Conservation (phyloP, 805 yeast species). For the Danielia reshetovae region DNA sequence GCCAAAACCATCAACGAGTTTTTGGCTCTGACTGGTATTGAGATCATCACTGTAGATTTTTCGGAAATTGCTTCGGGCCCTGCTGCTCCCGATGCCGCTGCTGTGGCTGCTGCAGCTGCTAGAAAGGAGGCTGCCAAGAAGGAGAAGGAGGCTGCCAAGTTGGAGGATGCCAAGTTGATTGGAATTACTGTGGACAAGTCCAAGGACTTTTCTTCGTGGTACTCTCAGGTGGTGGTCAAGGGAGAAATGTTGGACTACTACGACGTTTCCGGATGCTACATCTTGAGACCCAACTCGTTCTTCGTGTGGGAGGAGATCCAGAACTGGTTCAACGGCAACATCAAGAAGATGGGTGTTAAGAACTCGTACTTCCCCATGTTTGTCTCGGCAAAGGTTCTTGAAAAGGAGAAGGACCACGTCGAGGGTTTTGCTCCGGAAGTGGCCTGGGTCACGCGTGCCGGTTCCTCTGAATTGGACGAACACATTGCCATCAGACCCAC, state of each 20-base stretch:
- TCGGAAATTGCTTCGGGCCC: constrained; percentile 38
- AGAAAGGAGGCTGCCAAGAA: constrained; percentile 29
- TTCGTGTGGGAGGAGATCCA: constrained; percentile 94
- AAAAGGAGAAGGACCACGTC: constrained; percentile 96
- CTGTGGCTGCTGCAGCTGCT: constrained; percentile 15
- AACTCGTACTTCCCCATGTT: constrained; percentile 99
- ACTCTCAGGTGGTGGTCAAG: constrained; percentile 91
- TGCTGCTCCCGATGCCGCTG: constrained; percentile 26
- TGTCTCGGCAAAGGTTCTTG: constrained; percentile 86
- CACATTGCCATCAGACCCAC: constrained; percentile 99
- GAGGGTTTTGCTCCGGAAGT: constrained; percentile 99
- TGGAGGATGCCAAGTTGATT: constrained; percentile 84
- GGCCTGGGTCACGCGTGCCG: constrained; percentile 99
- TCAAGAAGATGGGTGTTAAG: constrained; percentile 85
- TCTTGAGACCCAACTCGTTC: constrained; percentile 93
- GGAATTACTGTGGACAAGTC: constrained; percentile 95
- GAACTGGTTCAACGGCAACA: constrained; percentile 73
- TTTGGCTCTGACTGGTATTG: constrained; percentile 49
- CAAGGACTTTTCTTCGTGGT: constrained; percentile 94
- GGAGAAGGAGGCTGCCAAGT: constrained; percentile 47
- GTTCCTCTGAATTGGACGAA: constrained; percentile 89
- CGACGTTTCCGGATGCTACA: constrained; percentile 98
- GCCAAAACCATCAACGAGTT: constrained; percentile 45
- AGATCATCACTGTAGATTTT: constrained; percentile 53
- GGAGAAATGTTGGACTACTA: constrained; percentile 99